Evolutionary conservation across 83 land plant genomes (phyloP).

Genomic region (Diphasiastrum complanatum): DNA sequence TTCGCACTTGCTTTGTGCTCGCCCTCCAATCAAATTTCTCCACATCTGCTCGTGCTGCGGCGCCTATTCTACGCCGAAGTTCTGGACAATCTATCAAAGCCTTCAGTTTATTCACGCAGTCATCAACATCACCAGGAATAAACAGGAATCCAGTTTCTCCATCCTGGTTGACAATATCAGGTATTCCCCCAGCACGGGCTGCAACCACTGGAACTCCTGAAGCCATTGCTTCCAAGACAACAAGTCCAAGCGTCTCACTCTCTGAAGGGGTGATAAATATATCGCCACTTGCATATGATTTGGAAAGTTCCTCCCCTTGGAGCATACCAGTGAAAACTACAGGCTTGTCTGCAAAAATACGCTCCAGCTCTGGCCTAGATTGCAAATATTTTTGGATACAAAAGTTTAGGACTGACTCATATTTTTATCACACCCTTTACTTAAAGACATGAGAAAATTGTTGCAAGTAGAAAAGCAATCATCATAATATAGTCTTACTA

Average conservation of each 20-base stretch:
- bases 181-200: slow-evolving; percentile 94
- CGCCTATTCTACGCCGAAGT: slow-evolving; percentile 63
- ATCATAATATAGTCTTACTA: not conserved
- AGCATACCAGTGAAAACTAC: slow-evolving; percentile 96
- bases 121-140: slow-evolving; percentile 82
- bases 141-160: slow-evolving; percentile 80
- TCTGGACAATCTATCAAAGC: slow-evolving; percentile 42
- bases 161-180: slow-evolving; percentile 79
- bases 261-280: slow-evolving; percentile 94
- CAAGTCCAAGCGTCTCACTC: slow-evolving; percentile 90
- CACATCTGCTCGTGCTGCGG: slow-evolving; percentile 77
- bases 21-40: slow-evolving; percentile 96
- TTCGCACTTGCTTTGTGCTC: slow-evolving; percentile 72
- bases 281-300: slow-evolving; percentile 97
- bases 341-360: slow-evolving; percentile 81
- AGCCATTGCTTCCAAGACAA: slow-evolving; percentile 97
- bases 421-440: too few relatives aligned
- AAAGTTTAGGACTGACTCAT: not conserved
- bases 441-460: too few relatives aligned
- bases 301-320: slow-evolving; percentile 88
- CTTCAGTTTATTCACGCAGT: slow-evolving; percentile 63
- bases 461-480: not conserved
- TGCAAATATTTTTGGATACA: slow-evolving; percentile 4
- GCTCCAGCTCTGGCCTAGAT: slow-evolving; percentile 77
- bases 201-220: slow-evolving; percentile 93